Percentiles rank a stretch among this genome's conserved stretches.
Evolutionary conservation across 1,284 basidiomycete species (phyloP).

Genomic region (Ustilago lituana): DNA sequence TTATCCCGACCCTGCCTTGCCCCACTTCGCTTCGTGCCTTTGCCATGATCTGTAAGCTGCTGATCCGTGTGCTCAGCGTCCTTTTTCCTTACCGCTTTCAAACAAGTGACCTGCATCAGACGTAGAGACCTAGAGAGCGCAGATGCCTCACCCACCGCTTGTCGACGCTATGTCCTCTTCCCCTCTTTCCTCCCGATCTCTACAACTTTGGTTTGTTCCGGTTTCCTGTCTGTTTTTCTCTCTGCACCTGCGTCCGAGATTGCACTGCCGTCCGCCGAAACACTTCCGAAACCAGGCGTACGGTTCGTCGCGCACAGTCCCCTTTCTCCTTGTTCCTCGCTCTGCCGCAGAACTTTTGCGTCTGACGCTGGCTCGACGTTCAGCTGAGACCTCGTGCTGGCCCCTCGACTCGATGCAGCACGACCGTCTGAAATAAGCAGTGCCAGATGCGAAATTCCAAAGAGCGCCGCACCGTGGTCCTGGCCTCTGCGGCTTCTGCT

Average conservation of each 20-base stretch:
- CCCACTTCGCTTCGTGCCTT: background rate
- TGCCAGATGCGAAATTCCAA: no score
- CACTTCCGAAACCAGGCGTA: no score
- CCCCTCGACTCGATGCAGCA: background rate
- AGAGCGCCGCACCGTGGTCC: no score
- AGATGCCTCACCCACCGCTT: background rate
- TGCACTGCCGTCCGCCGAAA: conserved; percentile 2
- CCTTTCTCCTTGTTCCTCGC: no score
- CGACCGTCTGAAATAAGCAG: background rate
- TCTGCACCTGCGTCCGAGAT: background rate
- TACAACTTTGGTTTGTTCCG: no score
- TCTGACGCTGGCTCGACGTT: no score
- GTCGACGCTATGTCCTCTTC: background rate
- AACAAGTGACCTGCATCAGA: conserved; percentile 10
- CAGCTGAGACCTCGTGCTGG: background rate
- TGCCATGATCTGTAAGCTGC: no score
- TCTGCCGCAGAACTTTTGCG: no score
- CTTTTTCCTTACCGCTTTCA: conserved; percentile 8
- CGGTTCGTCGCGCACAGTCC: no score
- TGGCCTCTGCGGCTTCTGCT: conserved; percentile 6
- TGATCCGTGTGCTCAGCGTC: no score
- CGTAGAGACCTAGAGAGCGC: background rate
- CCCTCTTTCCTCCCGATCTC: background rate
- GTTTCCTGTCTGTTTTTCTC: no score
- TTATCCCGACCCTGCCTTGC: background rate